Evolutionary conservation across 352 stramenopile genomes (phyloP).

Genomic region (Phytophthora europaea): DNA sequence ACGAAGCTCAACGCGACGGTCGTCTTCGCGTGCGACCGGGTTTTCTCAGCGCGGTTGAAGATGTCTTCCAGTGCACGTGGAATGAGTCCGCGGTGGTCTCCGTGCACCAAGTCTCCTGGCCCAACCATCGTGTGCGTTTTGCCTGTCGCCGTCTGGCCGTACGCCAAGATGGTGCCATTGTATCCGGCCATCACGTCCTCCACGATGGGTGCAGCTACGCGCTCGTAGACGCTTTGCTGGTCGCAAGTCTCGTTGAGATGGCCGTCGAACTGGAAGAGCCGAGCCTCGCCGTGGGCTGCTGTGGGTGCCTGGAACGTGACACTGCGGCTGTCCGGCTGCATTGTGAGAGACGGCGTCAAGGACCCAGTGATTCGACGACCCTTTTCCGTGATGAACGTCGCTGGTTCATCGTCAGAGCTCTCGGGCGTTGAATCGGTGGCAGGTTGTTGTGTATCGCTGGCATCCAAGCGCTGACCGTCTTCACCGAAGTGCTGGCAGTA

Average conservation of each 20-base stretch:
- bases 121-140: constrained; percentile 84
- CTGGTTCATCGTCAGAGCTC: constrained; percentile 38
- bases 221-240: constrained; percentile 65
- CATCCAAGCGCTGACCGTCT: constrained; percentile 26
- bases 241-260: constrained; percentile 48
- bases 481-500: constrained; percentile 51
- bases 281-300: constrained; percentile 34
- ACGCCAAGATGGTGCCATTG: constrained; percentile 77
- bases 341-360: constrained; percentile 31
- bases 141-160: constrained; percentile 71
- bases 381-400: constrained; percentile 81
- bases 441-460: constrained; percentile 18
- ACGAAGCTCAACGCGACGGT: constrained; percentile 74
- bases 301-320: constrained; percentile 38
- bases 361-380: constrained; percentile 29
- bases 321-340: constrained; percentile 43
- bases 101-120: constrained; percentile 41
- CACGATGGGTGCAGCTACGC: constrained; percentile 62
- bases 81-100: constrained; percentile 61
- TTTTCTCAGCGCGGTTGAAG: constrained; percentile 52
- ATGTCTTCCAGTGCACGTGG: constrained; percentile 71
- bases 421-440: constrained; percentile 30
- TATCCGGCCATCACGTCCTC: constrained; percentile 72
- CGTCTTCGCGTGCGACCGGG: constrained; percentile 45
- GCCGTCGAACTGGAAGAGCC: constrained; percentile 72